These are phyloP conservation scores for Pestalotiopsis sp. DNA, from an alignment of 2,329 filamentous ascomycete species.

Conservation along the genomic window DNA sequence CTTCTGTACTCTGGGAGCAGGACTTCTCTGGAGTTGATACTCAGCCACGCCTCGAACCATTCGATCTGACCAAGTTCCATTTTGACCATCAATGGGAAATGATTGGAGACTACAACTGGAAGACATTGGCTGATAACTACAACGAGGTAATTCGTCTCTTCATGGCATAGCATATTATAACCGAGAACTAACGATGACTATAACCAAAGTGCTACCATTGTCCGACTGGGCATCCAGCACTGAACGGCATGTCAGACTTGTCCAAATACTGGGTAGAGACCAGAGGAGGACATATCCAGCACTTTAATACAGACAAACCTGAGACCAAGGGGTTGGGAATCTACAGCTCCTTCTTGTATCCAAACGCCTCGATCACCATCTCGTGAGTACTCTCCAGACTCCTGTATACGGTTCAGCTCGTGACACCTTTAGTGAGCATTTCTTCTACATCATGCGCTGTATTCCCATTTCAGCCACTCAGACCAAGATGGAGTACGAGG, in stretches of 20 bases:
- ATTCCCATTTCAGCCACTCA: slow-evolving; percentile 52
- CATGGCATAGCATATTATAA: neutral
- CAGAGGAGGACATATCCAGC: slow-evolving; percentile 51
- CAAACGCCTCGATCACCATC: slow-evolving; percentile 53
- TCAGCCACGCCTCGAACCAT: slow-evolving; percentile 33
- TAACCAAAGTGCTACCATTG: slow-evolving; percentile 46
- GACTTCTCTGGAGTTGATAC: slow-evolving; percentile 36
- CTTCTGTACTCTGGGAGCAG: slow-evolving; percentile 39
- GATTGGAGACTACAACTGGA: slow-evolving; percentile 44
- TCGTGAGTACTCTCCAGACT: slow-evolving; percentile 37
- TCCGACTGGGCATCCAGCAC: slow-evolving; percentile 47
- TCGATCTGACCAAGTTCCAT: slow-evolving; percentile 39
- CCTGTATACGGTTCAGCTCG: neutral
- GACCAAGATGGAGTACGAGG: slow-evolving; percentile 62
- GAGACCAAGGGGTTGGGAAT: slow-evolving; percentile 51
- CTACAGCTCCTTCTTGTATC: slow-evolving; percentile 49
- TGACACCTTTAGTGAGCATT: slow-evolving; percentile 47
- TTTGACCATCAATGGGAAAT: slow-evolving; percentile 44
- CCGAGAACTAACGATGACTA: neutral
- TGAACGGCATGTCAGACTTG: slow-evolving; percentile 34
- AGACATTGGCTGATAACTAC: slow-evolving; percentile 49
- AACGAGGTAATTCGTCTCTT: slow-evolving; percentile 35
- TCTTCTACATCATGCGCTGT: slow-evolving; percentile 66
- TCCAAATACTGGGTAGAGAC: slow-evolving; percentile 49
- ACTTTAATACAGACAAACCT: slow-evolving; percentile 46